Evolutionary conservation across 2,329 filamentous ascomycete species (phyloP), one percentile per base, ranked within the genome.

Genomic region (Diaporthe citri): DNA sequence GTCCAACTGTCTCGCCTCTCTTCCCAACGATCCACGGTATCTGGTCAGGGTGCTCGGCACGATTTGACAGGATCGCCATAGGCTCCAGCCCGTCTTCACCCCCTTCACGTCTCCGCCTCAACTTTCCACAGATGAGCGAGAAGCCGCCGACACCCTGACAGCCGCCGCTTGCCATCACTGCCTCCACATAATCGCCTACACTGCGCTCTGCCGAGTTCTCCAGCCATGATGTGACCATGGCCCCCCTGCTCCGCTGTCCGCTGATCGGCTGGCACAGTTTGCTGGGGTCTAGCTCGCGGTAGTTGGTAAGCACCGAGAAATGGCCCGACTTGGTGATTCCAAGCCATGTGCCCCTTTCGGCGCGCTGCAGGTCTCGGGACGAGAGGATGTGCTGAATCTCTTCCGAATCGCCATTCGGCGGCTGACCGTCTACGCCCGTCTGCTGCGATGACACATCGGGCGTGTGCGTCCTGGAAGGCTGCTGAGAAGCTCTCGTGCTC

Each of bases 261-360:
- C 87, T 83, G 43, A 92, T 83, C 4, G 89, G 88, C 77, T 90
- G 88, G 22, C 84, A 83, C 4, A 84, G 84, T 79, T 90, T 88
- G 74, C 87, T 80, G 31, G 85, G 79, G 72, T 86, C 82, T 34
- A 84, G 85, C 83, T 93, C 91, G 74, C 90, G 88, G 80, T 91
- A 93, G 83, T 93, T 93, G 73, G 92, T 93, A 75, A 93, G 86
- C 17, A 93, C 88, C 12, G 91, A 91, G 72, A 93, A 86, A 74
- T 89, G 87, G 17, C 92, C 92, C 4, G 86, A 83, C 77, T 88
- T 87, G 62, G 88, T 92, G 76, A 93, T 85, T 74, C 91, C 92
- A 48, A 93, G 84, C 92, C 92, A 93, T 20, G 92, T 93, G 48
- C 92, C 92, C 78, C 88, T 88, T 78, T 92, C 90, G 60, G 86